phyloP scores from a whole-genome alignment of 1,284 basidiomycete species.

The Phellinidium pouzarii region DNA sequence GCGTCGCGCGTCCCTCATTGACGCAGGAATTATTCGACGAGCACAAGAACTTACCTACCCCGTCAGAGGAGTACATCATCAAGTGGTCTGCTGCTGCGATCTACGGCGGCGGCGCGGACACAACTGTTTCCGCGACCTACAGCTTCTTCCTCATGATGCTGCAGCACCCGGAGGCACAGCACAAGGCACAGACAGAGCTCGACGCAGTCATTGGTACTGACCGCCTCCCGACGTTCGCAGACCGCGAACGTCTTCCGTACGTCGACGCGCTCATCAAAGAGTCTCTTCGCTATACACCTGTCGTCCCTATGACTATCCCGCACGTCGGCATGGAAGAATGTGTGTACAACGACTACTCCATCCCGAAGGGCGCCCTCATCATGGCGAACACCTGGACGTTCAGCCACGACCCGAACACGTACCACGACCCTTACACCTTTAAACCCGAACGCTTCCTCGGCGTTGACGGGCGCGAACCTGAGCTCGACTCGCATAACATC shows the following conservation, averaged over 20 bases:
- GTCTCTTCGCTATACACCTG: slow-evolving; percentile 24
- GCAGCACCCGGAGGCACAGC: slow-evolving; percentile 22
- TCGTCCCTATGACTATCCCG: slow-evolving; percentile 21
- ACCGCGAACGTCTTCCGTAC: slow-evolving; percentile 24
- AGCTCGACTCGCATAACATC: slow-evolving; percentile 13
- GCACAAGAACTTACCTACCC: slow-evolving; percentile 3
- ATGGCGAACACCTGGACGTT: slow-evolving; percentile 19
- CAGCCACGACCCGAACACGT: slow-evolving; percentile 18
- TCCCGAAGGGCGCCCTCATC: slow-evolving; percentile 21
- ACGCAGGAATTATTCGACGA: slow-evolving; percentile 10
- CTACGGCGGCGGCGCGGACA: slow-evolving; percentile 19
- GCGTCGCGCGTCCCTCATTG: slow-evolving; percentile 12
- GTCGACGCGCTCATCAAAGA: slow-evolving; percentile 26
- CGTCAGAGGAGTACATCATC: slow-evolving; percentile 18
- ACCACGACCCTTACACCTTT: slow-evolving; percentile 21
- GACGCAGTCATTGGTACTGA: slow-evolving; percentile 23
- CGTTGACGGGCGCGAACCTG: slow-evolving; percentile 5
- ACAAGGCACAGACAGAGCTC: slow-evolving; percentile 25
- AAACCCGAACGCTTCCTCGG: slow-evolving; percentile 22
- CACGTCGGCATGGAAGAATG: slow-evolving; percentile 20
- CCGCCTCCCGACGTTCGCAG: slow-evolving; percentile 25
- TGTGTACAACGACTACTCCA: slow-evolving; percentile 19
- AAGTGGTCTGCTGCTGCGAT: slow-evolving; percentile 19
- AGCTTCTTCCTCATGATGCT: slow-evolving; percentile 21
- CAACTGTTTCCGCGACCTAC: slow-evolving; percentile 19